A percentile compares a stretch with the other conserved stretches of the same genome.
phyloP scores from a whole-genome alignment of 1,284 basidiomycete species.

The Cutaneotrichosporon sp. region DNA sequence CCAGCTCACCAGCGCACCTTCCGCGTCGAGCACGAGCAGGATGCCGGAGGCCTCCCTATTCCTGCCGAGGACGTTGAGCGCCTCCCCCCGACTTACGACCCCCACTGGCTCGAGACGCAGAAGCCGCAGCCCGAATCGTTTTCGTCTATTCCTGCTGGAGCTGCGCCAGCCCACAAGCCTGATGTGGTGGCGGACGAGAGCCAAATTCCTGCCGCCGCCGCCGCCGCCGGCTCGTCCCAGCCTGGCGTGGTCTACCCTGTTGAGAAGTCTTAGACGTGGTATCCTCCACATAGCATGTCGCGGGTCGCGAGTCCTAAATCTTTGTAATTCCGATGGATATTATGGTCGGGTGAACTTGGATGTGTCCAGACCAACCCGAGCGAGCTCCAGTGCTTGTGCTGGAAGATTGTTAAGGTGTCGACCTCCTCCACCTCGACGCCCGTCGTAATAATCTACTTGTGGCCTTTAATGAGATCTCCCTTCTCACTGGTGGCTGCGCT shows the following conservation, averaged over 20 bases:
- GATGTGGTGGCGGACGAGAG: not conserved
- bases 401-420: too few relatives aligned
- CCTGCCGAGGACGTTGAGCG: not conserved
- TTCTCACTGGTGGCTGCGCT: too few relatives aligned
- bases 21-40: constrained; percentile 7
- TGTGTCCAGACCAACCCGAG: too few relatives aligned
- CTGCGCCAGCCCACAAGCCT: not conserved
- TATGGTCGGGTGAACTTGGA: not conserved
- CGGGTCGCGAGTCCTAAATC: not conserved
- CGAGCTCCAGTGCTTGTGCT: too few relatives aligned
- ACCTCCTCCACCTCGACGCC: too few relatives aligned
- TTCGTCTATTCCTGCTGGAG: not conserved
- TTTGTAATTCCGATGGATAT: not conserved
- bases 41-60: constrained; percentile 3
- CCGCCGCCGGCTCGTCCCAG: not conserved
- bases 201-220: too few relatives aligned
- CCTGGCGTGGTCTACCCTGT: not conserved
- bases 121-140: not conserved
- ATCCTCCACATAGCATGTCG: not conserved
- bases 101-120: constrained; percentile 2
- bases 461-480: too few relatives aligned
- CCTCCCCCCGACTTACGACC: constrained; percentile 3
- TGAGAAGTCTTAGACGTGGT: not conserved
- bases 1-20: not conserved
- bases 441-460: too few relatives aligned